phyloP scores from a whole-genome alignment of 305 asterid species.

The Stenogyne calaminthoides region DNA sequence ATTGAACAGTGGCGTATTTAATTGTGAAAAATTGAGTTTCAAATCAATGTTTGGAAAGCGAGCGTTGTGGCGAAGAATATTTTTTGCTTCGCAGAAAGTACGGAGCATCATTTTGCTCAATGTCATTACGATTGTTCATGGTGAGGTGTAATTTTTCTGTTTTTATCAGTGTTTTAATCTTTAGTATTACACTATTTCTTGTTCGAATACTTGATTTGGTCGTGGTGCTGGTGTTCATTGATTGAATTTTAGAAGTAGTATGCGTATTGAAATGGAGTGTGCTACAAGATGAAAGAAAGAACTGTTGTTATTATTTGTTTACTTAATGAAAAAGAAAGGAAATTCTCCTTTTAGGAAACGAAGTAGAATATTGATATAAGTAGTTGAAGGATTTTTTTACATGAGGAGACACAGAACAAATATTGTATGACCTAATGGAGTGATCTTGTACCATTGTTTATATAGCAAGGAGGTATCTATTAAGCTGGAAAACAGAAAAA shows the following conservation, averaged over 20 bases:
- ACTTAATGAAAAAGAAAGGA: neutral
- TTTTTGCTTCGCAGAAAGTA: conserved; percentile 54
- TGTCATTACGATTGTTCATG: conserved; percentile 60
- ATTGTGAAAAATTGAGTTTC: conserved; percentile 30
- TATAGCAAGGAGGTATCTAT: neutral
- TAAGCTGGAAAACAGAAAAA: neutral
- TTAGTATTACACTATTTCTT: neutral
- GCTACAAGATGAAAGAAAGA: neutral
- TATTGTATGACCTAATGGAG: neutral
- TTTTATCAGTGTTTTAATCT: neutral
- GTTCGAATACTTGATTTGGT: neutral
- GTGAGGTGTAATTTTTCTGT: conserved; percentile 33
- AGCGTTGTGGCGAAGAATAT: conserved; percentile 53
- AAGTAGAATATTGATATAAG: neutral
- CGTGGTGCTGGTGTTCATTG: conserved; percentile 3
- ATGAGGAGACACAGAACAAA: neutral
- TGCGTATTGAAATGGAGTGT: neutral
- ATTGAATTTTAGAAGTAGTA: conserved; percentile 3
- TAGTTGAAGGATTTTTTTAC: neutral
- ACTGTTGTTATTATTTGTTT: neutral
- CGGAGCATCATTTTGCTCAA: conserved; percentile 74
- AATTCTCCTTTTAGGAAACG: neutral
- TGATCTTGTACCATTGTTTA: neutral
- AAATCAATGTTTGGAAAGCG: conserved; percentile 46
- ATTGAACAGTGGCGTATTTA: neutral